phyloP scores from a whole-genome alignment of 2,329 filamentous ascomycete species.

The Calonectria henricotiae region DNA sequence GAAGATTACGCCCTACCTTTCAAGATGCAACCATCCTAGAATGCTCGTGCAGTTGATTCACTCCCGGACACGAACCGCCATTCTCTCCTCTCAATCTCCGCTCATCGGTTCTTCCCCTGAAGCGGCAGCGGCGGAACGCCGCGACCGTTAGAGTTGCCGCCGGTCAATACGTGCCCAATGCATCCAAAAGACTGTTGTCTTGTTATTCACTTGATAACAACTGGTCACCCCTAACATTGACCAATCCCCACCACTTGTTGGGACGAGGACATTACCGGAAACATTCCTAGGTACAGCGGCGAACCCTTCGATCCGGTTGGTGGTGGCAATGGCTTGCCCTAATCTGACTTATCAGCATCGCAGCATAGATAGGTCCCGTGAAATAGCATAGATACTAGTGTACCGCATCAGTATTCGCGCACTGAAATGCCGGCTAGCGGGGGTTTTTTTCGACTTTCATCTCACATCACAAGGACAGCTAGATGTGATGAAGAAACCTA shows the following conservation, averaged over 20 bases:
- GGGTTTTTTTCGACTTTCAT: constrained; percentile 1
- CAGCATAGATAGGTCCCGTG: constrained; percentile 17
- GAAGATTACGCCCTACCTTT: constrained; percentile 21
- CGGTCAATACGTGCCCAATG: constrained; percentile 25
- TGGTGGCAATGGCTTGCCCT: constrained; percentile 17
- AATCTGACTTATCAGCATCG: constrained; percentile 1
- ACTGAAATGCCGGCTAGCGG: constrained; percentile 14
- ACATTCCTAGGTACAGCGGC: constrained; percentile 11
- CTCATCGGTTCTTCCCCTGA: neutral
- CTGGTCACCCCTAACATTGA: neutral
- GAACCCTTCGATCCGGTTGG: neutral
- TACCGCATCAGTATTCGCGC: constrained; percentile 7
- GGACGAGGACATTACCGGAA: constrained; percentile 23
- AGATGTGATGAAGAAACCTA: constrained; percentile 11
- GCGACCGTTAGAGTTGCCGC: constrained; percentile 29
- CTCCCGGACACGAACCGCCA: constrained; percentile 8
- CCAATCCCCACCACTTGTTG: constrained; percentile 11
- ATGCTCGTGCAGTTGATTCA: neutral
- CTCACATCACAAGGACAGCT: neutral
- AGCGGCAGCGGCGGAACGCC: constrained; percentile 24
- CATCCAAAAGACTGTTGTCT: neutral
- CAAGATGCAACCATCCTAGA: constrained; percentile 11
- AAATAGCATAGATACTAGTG: constrained; percentile 14
- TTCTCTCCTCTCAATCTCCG: neutral
- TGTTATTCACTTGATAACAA: constrained; percentile 6